A percentile compares a stretch with the other conserved stretches of the same genome.
phyloP scores from a whole-genome alignment of 1,284 basidiomycete genomes.

The Ceratobasidium sp. region DNA sequence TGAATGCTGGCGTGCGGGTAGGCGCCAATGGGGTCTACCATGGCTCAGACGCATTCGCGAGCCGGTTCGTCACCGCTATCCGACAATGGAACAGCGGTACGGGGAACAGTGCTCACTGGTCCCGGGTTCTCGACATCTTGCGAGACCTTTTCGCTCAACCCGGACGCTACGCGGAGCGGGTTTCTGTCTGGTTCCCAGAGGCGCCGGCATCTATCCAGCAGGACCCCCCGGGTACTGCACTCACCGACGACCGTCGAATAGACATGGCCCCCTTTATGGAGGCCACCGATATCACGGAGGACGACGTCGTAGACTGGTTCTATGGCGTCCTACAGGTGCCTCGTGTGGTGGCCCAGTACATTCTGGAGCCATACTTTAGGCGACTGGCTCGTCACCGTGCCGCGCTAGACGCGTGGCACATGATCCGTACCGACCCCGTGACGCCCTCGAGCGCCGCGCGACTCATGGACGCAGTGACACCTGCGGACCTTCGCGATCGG shows the following conservation, averaged over 20 bases:
- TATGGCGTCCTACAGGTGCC: neutral
- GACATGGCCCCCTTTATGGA: neutral
- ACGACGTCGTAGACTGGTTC: neutral
- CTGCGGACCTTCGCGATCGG: too few relatives aligned
- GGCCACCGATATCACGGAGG: neutral
- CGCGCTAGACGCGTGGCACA: neutral
- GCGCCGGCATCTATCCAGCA: neutral
- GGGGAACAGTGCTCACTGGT: neutral
- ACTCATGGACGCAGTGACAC: too few relatives aligned
- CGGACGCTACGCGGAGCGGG: neutral
- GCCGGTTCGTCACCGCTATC: neutral
- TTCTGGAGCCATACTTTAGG: neutral
- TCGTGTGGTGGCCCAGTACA: neutral
- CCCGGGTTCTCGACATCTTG: neutral
- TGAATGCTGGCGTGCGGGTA: neutral
- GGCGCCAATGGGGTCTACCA: neutral
- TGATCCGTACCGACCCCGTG: neutral
- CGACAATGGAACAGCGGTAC: neutral
- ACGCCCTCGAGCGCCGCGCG: neutral
- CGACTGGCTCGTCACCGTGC: neutral
- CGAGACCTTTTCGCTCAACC: neutral
- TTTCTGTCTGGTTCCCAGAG: neutral
- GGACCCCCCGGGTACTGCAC: constrained; percentile 5
- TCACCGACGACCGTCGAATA: neutral
- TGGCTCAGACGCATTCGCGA: neutral